Percentiles rank a stretch among this genome's conserved stretches.
Evolutionary conservation across 2,329 filamentous ascomycete species (phyloP).

Genomic region (Neonectria ditissima): DNA sequence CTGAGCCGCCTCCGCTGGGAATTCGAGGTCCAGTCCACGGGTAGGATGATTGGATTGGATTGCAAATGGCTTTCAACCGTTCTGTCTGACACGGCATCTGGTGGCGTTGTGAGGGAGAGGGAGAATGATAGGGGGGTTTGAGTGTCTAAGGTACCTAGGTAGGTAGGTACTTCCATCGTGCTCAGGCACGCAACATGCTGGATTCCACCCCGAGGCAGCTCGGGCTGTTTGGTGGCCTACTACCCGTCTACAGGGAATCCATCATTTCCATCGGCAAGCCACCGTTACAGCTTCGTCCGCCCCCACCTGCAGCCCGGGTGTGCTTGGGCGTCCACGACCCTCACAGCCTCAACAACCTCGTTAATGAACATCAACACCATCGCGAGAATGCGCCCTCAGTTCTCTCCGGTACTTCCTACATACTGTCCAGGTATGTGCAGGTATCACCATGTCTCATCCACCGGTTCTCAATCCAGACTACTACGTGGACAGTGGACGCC

Average conservation of each 20-base stretch:
- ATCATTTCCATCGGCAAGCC: slow-evolving; percentile 3
- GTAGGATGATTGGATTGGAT: background rate
- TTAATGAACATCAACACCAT: background rate
- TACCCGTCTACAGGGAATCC: background rate
- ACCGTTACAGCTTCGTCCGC: slow-evolving; percentile 1
- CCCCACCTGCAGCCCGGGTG: background rate
- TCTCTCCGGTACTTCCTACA: background rate
- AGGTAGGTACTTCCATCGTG: no score
- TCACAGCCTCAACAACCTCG: no score
- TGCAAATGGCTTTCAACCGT: no score
- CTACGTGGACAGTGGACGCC: background rate
- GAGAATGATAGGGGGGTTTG: no score
- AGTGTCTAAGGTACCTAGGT: no score
- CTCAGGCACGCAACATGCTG: background rate
- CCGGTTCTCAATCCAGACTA: background rate
- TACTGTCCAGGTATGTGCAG: background rate
- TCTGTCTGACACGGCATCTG: no score
- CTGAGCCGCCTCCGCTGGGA: background rate
- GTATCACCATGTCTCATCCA: background rate
- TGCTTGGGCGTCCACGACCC: no score
- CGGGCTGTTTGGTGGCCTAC: background rate
- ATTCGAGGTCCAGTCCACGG: background rate
- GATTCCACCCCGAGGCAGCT: background rate
- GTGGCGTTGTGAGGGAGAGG: no score
- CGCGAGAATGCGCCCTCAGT: background rate